Conservation (phyloP, 495 filamentous ascomycete genomes). For the Aspergillus conjunctus region DNA sequence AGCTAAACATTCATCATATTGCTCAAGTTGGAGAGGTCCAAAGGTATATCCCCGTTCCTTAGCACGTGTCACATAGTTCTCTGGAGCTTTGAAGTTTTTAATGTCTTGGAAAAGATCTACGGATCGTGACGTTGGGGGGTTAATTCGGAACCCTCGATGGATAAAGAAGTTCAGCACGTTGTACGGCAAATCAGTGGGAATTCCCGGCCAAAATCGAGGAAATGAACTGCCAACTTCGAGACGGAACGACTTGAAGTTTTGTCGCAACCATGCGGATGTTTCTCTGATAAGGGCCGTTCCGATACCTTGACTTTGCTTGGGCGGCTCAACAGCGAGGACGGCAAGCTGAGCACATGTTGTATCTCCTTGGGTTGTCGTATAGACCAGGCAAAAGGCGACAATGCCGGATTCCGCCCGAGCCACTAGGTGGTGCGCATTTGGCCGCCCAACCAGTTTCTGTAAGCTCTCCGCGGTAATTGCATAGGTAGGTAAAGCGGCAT, state of each 20-base stretch:
- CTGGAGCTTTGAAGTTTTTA: slow-evolving; percentile 35
- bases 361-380: slow-evolving; percentile 30
- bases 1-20: slow-evolving; percentile 46
- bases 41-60: slow-evolving; percentile 42
- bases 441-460: slow-evolving; percentile 29
- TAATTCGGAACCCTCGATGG: slow-evolving; percentile 47
- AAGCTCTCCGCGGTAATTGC: slow-evolving; percentile 33
- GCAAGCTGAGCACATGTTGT: slow-evolving; percentile 37
- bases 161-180: slow-evolving; percentile 45
- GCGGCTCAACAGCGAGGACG: slow-evolving; percentile 45
- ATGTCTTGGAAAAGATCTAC: slow-evolving; percentile 51
- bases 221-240: slow-evolving; percentile 46
- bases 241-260: slow-evolving; percentile 26
- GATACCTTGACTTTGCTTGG: slow-evolving; percentile 42
- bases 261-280: slow-evolving; percentile 34
- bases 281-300: slow-evolving; percentile 46
- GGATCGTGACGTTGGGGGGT: slow-evolving; percentile 30
- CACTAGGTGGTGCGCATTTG: slow-evolving; percentile 39
- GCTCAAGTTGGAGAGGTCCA: slow-evolving; percentile 38
- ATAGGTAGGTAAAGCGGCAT: slow-evolving; percentile 46
- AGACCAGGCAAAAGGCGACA: slow-evolving; percentile 49
- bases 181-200: slow-evolving; percentile 44
- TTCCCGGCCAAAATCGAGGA: slow-evolving; percentile 53
- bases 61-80: slow-evolving; percentile 41
- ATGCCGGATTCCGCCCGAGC: slow-evolving; percentile 33